phyloP scores from a whole-genome alignment of 2,329 filamentous ascomycete species.

The Periconia sp. region DNA sequence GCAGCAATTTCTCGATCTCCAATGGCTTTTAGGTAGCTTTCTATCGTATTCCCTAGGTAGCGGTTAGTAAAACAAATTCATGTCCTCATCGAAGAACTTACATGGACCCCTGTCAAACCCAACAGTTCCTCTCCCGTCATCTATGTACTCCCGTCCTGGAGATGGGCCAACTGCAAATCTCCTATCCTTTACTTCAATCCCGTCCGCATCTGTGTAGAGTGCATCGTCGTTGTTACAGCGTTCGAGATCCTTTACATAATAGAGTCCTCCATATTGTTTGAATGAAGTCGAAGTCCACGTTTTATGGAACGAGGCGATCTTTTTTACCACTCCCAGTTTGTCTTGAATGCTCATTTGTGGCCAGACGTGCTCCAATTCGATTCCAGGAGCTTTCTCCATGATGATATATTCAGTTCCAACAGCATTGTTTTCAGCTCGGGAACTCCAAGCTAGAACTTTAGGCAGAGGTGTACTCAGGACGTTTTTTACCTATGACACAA shows the following conservation, averaged over 20 bases:
- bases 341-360: constrained; percentile 24
- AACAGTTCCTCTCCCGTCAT: constrained; percentile 33
- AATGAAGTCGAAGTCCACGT: constrained; percentile 35
- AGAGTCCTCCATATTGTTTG: constrained; percentile 24
- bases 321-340: constrained; percentile 25
- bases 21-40: constrained; percentile 37
- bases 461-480: constrained; percentile 35
- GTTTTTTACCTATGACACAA: constrained; percentile 24
- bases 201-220: constrained; percentile 21
- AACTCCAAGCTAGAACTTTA: constrained; percentile 37
- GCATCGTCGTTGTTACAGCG: constrained; percentile 7
- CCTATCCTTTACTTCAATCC: constrained; percentile 16
- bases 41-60: constrained; percentile 27
- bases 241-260: constrained; percentile 36
- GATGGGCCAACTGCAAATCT: constrained; percentile 44
- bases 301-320: constrained; percentile 33
- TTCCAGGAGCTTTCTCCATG: constrained; percentile 32
- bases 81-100: constrained; percentile 20
- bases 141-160: constrained; percentile 33
- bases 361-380: constrained; percentile 35
- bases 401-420: constrained; percentile 40
- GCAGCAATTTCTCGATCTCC: constrained; percentile 37
- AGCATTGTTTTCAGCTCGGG: constrained; percentile 23
- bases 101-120: constrained; percentile 42
- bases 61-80: constrained; percentile 8